These are phyloP conservation scores for Solanum ossicruentum DNA, from an alignment of 257 asterid species.

Conservation along the genomic window DNA sequence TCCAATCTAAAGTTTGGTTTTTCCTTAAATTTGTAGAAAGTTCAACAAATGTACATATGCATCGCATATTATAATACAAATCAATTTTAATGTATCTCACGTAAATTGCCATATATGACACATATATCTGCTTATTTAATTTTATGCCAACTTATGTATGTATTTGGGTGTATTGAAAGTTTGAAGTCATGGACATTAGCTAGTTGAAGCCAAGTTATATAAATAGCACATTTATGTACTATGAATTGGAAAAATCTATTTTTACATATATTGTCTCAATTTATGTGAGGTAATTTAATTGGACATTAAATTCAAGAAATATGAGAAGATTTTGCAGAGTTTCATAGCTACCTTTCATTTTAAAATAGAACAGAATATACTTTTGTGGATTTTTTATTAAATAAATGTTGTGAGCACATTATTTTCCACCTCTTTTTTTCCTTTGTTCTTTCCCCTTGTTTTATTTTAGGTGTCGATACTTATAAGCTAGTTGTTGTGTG, in stretches of 20 bases:
- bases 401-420: background rate
- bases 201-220: background rate
- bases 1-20: background rate
- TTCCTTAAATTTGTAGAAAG: background rate
- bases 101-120: background rate
- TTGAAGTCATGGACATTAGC: accelerated
- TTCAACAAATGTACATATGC: accelerated
- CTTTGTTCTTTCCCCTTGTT: background rate
- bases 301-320: no score
- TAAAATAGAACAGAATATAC: no score
- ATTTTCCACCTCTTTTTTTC: background rate
- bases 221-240: background rate
- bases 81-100: background rate
- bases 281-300: no score
- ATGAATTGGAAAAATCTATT: background rate
- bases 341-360: no score
- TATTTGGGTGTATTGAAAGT: background rate
- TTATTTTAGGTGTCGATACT: background rate
- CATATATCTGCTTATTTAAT: background rate
- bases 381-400: no score
- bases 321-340: no score
- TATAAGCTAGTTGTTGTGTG: background rate
- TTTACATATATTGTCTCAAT: no score
- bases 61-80: background rate
- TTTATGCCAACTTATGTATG: background rate